Conservation (phyloP, 116 monocot genomes). For the Papilionanthe hybrid region DNA sequence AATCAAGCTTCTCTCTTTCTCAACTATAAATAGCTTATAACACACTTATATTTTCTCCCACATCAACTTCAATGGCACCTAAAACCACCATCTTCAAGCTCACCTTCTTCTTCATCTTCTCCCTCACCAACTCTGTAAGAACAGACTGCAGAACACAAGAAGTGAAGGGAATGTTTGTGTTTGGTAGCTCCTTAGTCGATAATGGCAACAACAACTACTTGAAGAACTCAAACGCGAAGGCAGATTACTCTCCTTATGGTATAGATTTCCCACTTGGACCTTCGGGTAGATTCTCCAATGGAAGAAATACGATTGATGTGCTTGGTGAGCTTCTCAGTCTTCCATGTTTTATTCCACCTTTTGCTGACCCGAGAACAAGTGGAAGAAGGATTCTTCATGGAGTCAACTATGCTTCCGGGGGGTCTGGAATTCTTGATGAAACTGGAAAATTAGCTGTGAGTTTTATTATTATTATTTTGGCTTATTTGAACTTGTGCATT, state of each 20-base stretch:
- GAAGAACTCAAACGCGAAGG: conserved; percentile 35
- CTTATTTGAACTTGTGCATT: no score
- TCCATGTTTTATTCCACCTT: conserved; percentile 40
- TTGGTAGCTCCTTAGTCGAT: conserved; percentile 68
- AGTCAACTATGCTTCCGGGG: conserved; percentile 68
- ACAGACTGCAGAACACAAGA: background rate
- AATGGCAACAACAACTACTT: conserved; percentile 78
- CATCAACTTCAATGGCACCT: background rate
- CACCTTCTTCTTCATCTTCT: background rate
- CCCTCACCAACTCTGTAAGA: background rate
- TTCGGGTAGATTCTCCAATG: conserved; percentile 70
- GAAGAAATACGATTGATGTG: conserved; percentile 45
- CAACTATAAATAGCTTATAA: no score
- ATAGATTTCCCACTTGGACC: conserved; percentile 54
- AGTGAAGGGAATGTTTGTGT: conserved; percentile 55
- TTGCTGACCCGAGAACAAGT: conserved; percentile 37
- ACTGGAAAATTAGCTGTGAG: conserved; percentile 33
- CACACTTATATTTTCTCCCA: background rate
- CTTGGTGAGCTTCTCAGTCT: conserved; percentile 48
- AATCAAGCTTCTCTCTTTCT: no score
- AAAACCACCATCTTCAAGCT: background rate
- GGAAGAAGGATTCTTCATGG: conserved; percentile 32
- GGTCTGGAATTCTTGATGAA: conserved; percentile 57
- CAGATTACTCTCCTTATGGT: conserved; percentile 58
- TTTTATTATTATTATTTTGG: background rate